Conservation (phyloP, 73 alveolate species). For the Blepharisma stoltei region DNA sequence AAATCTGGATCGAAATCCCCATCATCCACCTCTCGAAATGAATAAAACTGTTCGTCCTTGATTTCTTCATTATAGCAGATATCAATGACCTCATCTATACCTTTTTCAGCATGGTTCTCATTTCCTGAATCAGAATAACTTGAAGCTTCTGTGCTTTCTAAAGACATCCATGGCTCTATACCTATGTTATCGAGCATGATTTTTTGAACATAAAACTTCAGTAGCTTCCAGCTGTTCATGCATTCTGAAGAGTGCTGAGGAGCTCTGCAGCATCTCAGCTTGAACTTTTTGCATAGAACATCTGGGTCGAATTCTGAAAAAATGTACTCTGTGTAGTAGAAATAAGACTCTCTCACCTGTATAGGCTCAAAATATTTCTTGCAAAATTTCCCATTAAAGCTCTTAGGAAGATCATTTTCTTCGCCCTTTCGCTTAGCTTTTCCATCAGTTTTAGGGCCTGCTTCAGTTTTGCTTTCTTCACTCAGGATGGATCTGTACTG, state of each 20-base stretch:
- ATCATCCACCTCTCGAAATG: no score
- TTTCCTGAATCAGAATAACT: no score
- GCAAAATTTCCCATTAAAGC: background rate
- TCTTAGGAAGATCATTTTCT: background rate
- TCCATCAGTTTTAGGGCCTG: constrained; percentile 9
- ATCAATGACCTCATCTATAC: no score
- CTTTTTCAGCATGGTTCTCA: no score
- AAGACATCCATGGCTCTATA: background rate
- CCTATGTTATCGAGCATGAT: background rate
- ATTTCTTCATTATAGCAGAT: no score
- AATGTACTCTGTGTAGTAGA: background rate
- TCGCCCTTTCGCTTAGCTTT: background rate
- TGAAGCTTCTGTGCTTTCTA: no score
- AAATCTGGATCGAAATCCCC: no score
- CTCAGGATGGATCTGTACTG: background rate
- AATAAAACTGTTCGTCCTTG: no score
- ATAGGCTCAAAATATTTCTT: background rate
- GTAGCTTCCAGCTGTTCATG: constrained; percentile 1
- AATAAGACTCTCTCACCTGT: background rate
- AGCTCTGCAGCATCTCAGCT: background rate
- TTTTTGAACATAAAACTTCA: background rate
- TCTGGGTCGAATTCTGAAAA: background rate
- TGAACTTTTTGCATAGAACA: background rate
- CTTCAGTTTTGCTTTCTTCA: background rate
- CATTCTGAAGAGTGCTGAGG: background rate